Evolutionary conservation across 768 basidiomycete species (phyloP).

Genomic region (Tubosaeta sp.): DNA sequence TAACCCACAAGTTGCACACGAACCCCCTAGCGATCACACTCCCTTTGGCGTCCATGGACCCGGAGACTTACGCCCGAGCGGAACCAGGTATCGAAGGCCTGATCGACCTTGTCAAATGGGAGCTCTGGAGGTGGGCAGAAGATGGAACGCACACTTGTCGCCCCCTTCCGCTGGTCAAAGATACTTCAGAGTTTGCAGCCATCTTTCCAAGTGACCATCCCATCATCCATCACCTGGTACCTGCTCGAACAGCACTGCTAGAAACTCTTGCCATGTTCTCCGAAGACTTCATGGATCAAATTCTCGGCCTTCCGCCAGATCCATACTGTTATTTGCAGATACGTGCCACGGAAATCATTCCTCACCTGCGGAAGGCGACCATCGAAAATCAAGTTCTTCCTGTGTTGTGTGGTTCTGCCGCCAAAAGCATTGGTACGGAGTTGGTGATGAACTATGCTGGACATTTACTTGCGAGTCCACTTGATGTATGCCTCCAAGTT

Average conservation of each 20-base stretch:
- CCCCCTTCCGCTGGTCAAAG: slow-evolving; percentile 48
- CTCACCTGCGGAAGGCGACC: slow-evolving; percentile 65
- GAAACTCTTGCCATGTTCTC: slow-evolving; percentile 80
- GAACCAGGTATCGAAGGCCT: slow-evolving; percentile 85
- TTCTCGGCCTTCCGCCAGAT: slow-evolving; percentile 54
- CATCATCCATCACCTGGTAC: slow-evolving; percentile 57
- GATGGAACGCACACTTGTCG: slow-evolving; percentile 41
- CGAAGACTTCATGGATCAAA: slow-evolving; percentile 70
- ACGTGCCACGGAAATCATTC: slow-evolving; percentile 47
- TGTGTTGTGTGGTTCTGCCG: slow-evolving; percentile 78
- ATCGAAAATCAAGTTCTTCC: slow-evolving; percentile 65
- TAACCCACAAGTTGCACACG: slow-evolving; percentile 71
- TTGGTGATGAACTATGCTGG: slow-evolving; percentile 79
- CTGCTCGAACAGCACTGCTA: slow-evolving; percentile 65
- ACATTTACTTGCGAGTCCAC: slow-evolving; percentile 71
- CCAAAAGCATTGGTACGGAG: slow-evolving; percentile 77
- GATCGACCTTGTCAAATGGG: slow-evolving; percentile 81
- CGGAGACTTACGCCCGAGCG: slow-evolving; percentile 58
- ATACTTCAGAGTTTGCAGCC: slow-evolving; percentile 37
- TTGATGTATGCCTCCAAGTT: slow-evolving; percentile 52
- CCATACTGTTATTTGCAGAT: slow-evolving; percentile 67
- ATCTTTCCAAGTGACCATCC: slow-evolving; percentile 62
- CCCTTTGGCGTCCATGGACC: slow-evolving; percentile 74
- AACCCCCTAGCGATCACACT: slow-evolving; percentile 66
- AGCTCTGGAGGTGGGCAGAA: slow-evolving; percentile 69